phyloP scores from a whole-genome alignment of 2,329 filamentous ascomycete genomes.

The Atkinsonella hypoxylon region DNA sequence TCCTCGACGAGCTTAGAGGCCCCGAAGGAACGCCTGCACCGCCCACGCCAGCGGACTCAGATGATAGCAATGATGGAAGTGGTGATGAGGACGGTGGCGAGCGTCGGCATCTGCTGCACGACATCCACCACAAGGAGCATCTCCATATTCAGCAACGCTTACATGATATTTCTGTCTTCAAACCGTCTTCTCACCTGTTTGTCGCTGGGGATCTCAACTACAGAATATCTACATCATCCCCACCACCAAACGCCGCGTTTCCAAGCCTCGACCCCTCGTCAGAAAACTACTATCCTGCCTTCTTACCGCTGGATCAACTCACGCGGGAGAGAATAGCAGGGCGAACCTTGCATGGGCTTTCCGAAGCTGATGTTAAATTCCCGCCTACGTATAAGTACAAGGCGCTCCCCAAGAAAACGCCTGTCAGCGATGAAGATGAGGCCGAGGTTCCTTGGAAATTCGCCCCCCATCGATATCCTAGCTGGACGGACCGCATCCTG shows the following conservation, averaged over 20 bases:
- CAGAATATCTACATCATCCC: conserved; percentile 59
- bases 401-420: conserved; percentile 16
- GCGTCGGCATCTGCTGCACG: conserved; percentile 21
- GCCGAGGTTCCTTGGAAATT: conserved; percentile 50
- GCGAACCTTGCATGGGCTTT: conserved; percentile 64
- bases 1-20: conserved; percentile 16
- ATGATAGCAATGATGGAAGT: conserved; percentile 9
- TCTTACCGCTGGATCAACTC: conserved; percentile 70
- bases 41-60: conserved; percentile 1
- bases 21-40: conserved; percentile 4
- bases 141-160: conserved; percentile 30
- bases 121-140: conserved; percentile 23
- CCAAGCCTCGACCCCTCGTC: conserved; percentile 46
- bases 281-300: conserved; percentile 48
- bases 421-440: conserved; percentile 16
- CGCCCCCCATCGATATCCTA: conserved; percentile 73
- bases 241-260: conserved; percentile 49
- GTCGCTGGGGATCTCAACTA: conserved; percentile 93
- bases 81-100: conserved; percentile 15
- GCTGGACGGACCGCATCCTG: conserved; percentile 87
- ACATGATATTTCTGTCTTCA: conserved; percentile 57
- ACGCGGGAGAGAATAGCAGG: conserved; percentile 55
- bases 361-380: conserved; percentile 64
- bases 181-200: conserved; percentile 65
- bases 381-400: conserved; percentile 92